Evolutionary conservation across 768 basidiomycete genomes (phyloP), one percentile per base, ranked within the genome.

Genomic region (Xerocomus spinulosus): DNA sequence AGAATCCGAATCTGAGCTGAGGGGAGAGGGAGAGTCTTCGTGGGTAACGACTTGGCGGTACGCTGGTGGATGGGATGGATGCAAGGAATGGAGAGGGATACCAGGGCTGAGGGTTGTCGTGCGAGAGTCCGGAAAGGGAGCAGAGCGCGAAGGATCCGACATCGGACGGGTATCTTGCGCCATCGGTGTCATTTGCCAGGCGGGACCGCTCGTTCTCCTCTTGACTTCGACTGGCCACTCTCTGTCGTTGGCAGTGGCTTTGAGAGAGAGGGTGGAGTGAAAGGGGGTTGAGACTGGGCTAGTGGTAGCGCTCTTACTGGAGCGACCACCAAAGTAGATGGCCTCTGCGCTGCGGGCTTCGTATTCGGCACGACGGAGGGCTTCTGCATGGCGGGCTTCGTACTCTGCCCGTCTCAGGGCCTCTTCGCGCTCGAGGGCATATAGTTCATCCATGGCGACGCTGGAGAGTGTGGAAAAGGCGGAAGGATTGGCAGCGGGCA

Each of bases 401-500:
- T 85, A 95, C 62, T 92, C 87, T n/a, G 89, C 91, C 29, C 92
- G 76, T 17, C 92, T 77, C 26, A 83, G 66, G 3, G 90, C 85
- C 65, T 96, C 94, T 50, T 84, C 78, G 32, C 83, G 83, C 63
- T 98, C 94, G 25, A 98, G 82, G 56, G 85, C 83, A 58, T 88
- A 85, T 8, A 98, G 77, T 62, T 96, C 91, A 49, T 91, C 91
- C 70, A 94, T 85, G 3, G 93, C 92, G 17, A 87, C 72, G 25
- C 72, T 84, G 37, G 85, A 85, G 17, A 89, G 67, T 1, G 85
- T 75, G n/a, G 79, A 78, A 57, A 88, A 81, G 3, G 85, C 74
- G 28, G 80, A 66, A 12, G 69, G 65, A 56, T 71, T 67, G 56
- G 59, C 57, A 34, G 42, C 57, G 26, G 50, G 62, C 10, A 55